Conservation (phyloP, 2,329 filamentous ascomycete genomes). For the Fusarium newnesense region DNA sequence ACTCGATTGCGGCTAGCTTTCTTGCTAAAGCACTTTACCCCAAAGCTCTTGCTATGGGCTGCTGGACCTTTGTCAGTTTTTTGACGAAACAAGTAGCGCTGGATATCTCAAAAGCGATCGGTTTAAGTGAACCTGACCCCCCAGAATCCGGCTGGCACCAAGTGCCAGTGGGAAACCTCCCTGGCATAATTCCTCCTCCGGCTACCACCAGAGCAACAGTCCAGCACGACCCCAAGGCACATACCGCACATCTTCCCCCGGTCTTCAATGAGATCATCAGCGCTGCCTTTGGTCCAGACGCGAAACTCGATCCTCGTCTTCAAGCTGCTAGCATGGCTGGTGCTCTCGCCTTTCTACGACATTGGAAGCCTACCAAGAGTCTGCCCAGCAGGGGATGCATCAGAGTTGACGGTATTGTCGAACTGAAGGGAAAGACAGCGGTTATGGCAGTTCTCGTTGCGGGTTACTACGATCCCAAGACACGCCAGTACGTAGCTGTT, state of each 20-base stretch:
- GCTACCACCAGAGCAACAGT: constrained; percentile 39
- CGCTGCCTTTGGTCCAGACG: constrained; percentile 42
- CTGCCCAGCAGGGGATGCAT: constrained; percentile 63
- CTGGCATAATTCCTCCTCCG: constrained; percentile 36
- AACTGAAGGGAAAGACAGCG: constrained; percentile 59
- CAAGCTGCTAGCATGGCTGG: constrained; percentile 49
- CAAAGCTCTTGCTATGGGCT: constrained; percentile 59
- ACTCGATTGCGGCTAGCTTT: constrained; percentile 57
- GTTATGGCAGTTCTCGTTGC: constrained; percentile 62
- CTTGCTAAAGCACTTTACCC: constrained; percentile 65
- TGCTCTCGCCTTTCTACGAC: constrained; percentile 52
- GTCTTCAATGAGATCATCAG: constrained; percentile 41
- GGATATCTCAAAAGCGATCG: constrained; percentile 58
- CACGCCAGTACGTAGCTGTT: constrained; percentile 55
- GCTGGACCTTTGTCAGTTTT: constrained; percentile 63
- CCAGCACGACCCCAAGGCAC: constrained; percentile 39
- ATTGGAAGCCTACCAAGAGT: constrained; percentile 57
- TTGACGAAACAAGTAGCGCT: constrained; percentile 58
- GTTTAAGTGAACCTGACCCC: constrained; percentile 48
- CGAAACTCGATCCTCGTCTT: constrained; percentile 50
- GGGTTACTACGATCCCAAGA: constrained; percentile 67
- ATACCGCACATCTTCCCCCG: constrained; percentile 38
- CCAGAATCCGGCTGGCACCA: constrained; percentile 48
- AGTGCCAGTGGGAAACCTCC: constrained; percentile 40
- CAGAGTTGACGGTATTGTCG: constrained; percentile 64